Base-by-base conservation (phyloP, 192 early-diverging fungal genomes). In the Backusella psychrophila region DNA sequence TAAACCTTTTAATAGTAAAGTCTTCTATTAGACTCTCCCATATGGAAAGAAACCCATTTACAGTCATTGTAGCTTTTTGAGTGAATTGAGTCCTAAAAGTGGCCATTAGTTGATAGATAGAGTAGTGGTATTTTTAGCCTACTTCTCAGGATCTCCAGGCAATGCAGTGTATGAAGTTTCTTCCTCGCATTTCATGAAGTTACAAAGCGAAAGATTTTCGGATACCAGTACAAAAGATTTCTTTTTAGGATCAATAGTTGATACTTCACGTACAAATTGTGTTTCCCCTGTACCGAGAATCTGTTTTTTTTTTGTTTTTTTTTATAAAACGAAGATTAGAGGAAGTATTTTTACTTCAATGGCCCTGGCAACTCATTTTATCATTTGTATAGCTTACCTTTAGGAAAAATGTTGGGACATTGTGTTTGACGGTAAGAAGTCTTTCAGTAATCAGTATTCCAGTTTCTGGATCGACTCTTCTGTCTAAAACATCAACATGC, bases 201-300 rank as follows among this genome's bases (percentile, higher is more conserved):
- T 88, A 82, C 91, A 90, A 84, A 94, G 90, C 11, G 92, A 91
- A 69, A 99, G 86, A 82, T 97, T 98, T 46, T 87, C 85, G 66
- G 92, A 93, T 56, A 85, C 86, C 85, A 96, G 94, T 5, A 85
- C 89, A 78, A 94, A 87, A 2, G 84, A 87, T 73, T 91, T 81
- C 29, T 90, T 83, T 19, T 85, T 85, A 6, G 94, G 96, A 78
- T 99, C 95, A 26, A 97, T 88, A 44, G 91, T 89, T 7, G 91
- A 93, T 71, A 93, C 92, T 87, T 99, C 97, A 21, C 92, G 90
- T 73, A 97, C 95, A 77, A 94, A 98, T 29, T 91, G 90, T 3
- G 87, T 78, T 44, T 91, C 87, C 2, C 79, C 84, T 66, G 91
- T 93, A 52, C 93, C 93, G 72, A 91, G 85, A 49, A 94, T 72